A percentile compares a stretch with the other conserved stretches of the same genome.
Evolutionary conservation across 2,329 filamentous ascomycete species (phyloP).

Genomic region (Penicillium sp.): DNA sequence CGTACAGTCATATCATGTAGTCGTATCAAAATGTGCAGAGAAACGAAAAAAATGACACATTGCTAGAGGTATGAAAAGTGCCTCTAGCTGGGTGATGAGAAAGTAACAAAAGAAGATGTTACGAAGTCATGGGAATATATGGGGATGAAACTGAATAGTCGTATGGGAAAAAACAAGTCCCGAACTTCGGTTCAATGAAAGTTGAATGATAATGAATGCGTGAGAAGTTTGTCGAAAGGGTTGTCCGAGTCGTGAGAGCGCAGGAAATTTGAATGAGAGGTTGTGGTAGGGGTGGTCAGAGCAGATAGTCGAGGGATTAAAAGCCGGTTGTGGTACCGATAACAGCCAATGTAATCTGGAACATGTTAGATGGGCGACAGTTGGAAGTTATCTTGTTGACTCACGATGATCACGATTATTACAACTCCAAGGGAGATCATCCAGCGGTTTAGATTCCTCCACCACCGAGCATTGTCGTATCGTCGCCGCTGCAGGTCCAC

Average conservation of each 20-base stretch:
- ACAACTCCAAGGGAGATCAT: conserved; percentile 56
- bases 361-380: background rate
- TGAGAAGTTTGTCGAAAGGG: background rate
- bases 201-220: background rate
- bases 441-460: conserved; percentile 59
- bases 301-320: conserved; percentile 11
- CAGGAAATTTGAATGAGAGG: conserved; percentile 2
- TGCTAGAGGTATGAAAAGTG: conserved; percentile 9
- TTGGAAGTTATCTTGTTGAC: conserved; percentile 26
- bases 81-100: background rate
- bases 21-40: conserved; percentile 29
- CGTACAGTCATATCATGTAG: conserved; percentile 29
- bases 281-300: background rate
- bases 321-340: conserved; percentile 35
- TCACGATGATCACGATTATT: conserved; percentile 53
- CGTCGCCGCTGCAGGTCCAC: conserved; percentile 46
- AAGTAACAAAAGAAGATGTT: conserved; percentile 1
- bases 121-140: background rate
- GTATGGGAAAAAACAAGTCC: background rate
- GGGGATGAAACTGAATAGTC: conserved; percentile 1
- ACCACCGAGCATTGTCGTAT: conserved; percentile 60
- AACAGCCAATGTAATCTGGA: conserved; percentile 29
- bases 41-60: conserved; percentile 17
- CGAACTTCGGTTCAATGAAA: conserved; percentile 7
- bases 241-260: conserved; percentile 13